These are phyloP conservation scores for Venturia carpophila DNA, from an alignment of 2,329 filamentous ascomycete genomes.

Conservation along the genomic window DNA sequence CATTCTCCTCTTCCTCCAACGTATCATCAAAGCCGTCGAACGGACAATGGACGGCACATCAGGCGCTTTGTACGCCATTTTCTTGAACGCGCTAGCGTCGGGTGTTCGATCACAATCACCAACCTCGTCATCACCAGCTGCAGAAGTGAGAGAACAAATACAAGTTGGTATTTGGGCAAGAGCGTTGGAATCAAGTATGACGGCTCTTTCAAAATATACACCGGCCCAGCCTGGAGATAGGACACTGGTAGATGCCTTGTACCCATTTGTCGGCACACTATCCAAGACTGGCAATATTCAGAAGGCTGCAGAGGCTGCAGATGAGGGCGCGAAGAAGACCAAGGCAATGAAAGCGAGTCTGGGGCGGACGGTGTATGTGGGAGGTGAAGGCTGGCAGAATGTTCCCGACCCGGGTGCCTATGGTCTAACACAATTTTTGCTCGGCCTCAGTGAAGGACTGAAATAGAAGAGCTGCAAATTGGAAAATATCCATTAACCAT, in stretches of 20 bases:
- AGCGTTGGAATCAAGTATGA: conserved; percentile 63
- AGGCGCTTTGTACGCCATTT: conserved; percentile 77
- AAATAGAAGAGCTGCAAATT: conserved; percentile 13
- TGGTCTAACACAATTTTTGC: conserved; percentile 79
- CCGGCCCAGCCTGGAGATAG: conserved; percentile 83
- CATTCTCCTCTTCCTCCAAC: conserved; percentile 50
- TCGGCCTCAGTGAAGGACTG: conserved; percentile 57
- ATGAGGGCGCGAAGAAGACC: conserved; percentile 69
- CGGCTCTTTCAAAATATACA: conserved; percentile 72
- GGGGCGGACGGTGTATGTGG: conserved; percentile 76
- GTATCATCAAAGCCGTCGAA: conserved; percentile 57
- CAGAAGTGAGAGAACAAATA: conserved; percentile 25
- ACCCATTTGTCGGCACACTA: conserved; percentile 75
- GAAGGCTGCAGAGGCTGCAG: conserved; percentile 67
- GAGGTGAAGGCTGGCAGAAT: conserved; percentile 63
- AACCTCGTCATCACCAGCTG: conserved; percentile 35
- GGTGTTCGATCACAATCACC: conserved; percentile 51
- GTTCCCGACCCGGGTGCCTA: conserved; percentile 66
- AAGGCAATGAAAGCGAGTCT: conserved; percentile 89
- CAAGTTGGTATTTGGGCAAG: conserved; percentile 46
- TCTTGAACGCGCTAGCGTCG: conserved; percentile 75
- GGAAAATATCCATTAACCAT: conserved; percentile 13
- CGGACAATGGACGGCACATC: conserved; percentile 67
- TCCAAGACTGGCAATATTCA: conserved; percentile 56
- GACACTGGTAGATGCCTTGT: conserved; percentile 81